Base-by-base conservation (phyloP, 371 early-diverging fungal species). In the Chytridiales sp. region DNA sequence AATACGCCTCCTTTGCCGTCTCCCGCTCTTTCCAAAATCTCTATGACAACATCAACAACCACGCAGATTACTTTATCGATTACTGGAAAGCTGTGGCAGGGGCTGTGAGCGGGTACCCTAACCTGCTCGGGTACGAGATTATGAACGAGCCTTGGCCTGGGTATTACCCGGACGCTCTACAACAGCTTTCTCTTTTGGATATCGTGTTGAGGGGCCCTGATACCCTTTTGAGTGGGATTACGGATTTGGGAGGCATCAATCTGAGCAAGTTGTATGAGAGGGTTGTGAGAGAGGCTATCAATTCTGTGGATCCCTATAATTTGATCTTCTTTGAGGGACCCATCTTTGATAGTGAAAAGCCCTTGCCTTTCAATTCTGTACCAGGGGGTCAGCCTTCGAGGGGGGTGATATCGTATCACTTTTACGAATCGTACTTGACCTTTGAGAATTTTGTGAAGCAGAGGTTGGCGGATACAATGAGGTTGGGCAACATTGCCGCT, bases 61-160 rank as follows among this genome's bases (percentile, higher is more conserved):
- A 78, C 5, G 66, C 73, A 2, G 81, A 80, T 49, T 64, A 78
- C 0, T 80, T 82, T 61, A 79, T 76, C 3, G 64, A 64, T 6
- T 84, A 79, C 50, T 84, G 82, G 82, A 65, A 65, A 43, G 61
- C 50, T 1, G 73, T 84, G 6, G 76, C 79, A 0, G 49, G 62
- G 29, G 70, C 72, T 30, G 80, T 78, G 53, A 60, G 47, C 1
- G 59, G 54, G 3, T 61, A 72, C 0, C 67, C 66, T 27, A 80
- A 82, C 56, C 67, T 84, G 74, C 6, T 81, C 47, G 84, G 84
- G 0, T 83, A 83, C 47, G 79, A 83, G 46, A 42, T 83, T 34
- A 72, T 83, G 59, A 83, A 83, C 46, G 83, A 68, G 52, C 69
- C 69, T 0, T 68, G 64, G 64, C 46, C 17, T 29, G 50, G 38